Percentiles rank a stretch among this genome's conserved stretches.
Conservation (phyloP, 75 land plant species). For the Sequoia sempervirens region DNA sequence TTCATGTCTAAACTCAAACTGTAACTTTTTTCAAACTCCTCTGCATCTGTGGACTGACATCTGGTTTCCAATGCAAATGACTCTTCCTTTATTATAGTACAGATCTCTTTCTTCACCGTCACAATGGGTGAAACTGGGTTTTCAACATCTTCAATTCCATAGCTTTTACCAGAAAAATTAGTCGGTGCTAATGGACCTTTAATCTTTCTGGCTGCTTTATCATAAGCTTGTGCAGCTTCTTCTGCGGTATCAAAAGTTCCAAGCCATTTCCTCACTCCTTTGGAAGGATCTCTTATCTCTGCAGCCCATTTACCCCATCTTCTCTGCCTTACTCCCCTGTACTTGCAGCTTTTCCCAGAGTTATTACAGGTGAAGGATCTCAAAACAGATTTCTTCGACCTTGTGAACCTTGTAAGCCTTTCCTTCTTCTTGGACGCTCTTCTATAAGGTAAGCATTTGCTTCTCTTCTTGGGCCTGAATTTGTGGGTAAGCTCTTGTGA, state of each 20-base stretch:
- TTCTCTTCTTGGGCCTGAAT: background rate
- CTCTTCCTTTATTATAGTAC: background rate
- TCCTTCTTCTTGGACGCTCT: conserved; percentile 1
- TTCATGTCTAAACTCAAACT: background rate
- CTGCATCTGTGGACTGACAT: background rate
- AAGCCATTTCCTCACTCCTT: conserved; percentile 16
- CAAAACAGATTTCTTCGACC: background rate
- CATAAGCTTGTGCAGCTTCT: conserved; percentile 17
- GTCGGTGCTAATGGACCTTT: conserved; percentile 11
- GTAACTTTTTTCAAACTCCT: background rate
- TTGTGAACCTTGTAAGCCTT: background rate
- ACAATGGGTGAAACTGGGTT: background rate
- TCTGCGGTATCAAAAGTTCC: conserved; percentile 15
- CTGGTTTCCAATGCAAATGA: background rate
- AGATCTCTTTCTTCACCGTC: background rate
- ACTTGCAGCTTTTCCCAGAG: conserved; percentile 4
- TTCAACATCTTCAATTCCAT: background rate
- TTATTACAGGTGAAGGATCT: background rate
- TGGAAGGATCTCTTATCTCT: conserved; percentile 19
- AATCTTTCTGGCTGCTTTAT: conserved; percentile 20
- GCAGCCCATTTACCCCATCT: conserved; percentile 26
- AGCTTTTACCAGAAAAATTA: conserved; percentile 6
- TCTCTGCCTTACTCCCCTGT: conserved; percentile 13
- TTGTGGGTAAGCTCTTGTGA: background rate
- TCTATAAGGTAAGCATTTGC: background rate